Evolutionary conservation across 2,329 filamentous ascomycete species (phyloP).

Genomic region (Sclerotinia spermophila): DNA sequence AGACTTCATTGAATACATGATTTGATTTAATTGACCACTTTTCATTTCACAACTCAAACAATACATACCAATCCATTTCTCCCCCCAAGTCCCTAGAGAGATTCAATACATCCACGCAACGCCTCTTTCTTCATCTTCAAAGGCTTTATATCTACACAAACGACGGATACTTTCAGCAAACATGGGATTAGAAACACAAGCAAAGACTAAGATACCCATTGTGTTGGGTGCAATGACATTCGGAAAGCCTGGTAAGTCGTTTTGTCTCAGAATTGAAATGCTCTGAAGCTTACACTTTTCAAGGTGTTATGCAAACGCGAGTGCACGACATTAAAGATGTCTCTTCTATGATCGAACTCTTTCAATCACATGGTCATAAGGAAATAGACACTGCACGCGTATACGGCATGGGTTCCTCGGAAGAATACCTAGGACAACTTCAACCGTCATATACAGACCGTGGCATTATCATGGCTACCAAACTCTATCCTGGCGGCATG

Average conservation of each 20-base stretch:
- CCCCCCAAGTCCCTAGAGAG: not conserved
- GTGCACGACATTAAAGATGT: slow-evolving; percentile 45
- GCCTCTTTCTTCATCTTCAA: not conserved
- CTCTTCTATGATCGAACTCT: slow-evolving; percentile 58
- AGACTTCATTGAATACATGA: not conserved
- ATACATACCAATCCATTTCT: not conserved
- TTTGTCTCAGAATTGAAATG: not conserved
- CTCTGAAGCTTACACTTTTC: not conserved
- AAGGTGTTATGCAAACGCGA: slow-evolving; percentile 33
- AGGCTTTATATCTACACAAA: not conserved
- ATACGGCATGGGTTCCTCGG: slow-evolving; percentile 62
- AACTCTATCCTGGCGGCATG: slow-evolving; percentile 37
- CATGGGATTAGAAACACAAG: slow-evolving; percentile 3
- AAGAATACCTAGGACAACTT: slow-evolving; percentile 56
- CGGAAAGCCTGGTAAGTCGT: slow-evolving; percentile 18
- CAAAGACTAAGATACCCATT: slow-evolving; percentile 15
- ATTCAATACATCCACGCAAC: not conserved
- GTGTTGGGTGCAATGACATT: slow-evolving; percentile 32
- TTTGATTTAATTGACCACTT: not conserved
- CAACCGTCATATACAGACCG: slow-evolving; percentile 55
- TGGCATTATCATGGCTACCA: slow-evolving; percentile 60
- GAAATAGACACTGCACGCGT: slow-evolving; percentile 67
- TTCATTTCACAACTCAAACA: no score
- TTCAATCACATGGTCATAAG: slow-evolving; percentile 62
- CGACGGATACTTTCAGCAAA: not conserved